Conservation (phyloP, 257 asterid genomes). For the Anisodus tanguticus region DNA sequence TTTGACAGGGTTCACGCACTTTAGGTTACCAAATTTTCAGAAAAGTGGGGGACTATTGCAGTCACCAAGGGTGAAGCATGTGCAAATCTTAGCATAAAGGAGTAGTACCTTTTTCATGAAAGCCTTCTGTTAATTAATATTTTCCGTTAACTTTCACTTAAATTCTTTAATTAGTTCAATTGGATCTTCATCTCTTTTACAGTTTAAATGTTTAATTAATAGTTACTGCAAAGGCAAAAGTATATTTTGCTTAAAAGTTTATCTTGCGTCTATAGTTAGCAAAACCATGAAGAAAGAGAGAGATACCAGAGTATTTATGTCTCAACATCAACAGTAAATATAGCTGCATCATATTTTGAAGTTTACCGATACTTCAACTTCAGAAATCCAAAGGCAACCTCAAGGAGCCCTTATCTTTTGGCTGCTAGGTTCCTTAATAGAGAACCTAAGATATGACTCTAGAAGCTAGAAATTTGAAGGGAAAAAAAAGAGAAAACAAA, state of each 20-base stretch:
- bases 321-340: too few relatives aligned
- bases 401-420: neutral
- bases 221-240: too few relatives aligned
- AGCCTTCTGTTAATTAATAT: too few relatives aligned
- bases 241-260: too few relatives aligned
- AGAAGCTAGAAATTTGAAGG: neutral
- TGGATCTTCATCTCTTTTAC: neutral
- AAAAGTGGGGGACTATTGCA: constrained; percentile 27
- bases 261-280: too few relatives aligned
- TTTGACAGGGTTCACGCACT: constrained; percentile 31
- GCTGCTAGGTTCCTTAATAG: neutral
- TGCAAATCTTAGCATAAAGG: neutral
- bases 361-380: neutral
- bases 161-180: neutral
- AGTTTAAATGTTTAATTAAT: too few relatives aligned
- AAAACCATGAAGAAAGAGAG: too few relatives aligned
- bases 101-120: too few relatives aligned
- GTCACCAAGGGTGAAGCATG: neutral
- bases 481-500: too few relatives aligned
- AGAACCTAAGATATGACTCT: neutral
- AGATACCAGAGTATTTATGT: too few relatives aligned
- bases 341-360: too few relatives aligned
- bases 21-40: constrained; percentile 16
- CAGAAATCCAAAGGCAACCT: neutral
- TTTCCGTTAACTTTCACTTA: neutral